phyloP scores from a whole-genome alignment of 192 early-diverging fungal genomes.

The Chytriomyces sp. region DNA sequence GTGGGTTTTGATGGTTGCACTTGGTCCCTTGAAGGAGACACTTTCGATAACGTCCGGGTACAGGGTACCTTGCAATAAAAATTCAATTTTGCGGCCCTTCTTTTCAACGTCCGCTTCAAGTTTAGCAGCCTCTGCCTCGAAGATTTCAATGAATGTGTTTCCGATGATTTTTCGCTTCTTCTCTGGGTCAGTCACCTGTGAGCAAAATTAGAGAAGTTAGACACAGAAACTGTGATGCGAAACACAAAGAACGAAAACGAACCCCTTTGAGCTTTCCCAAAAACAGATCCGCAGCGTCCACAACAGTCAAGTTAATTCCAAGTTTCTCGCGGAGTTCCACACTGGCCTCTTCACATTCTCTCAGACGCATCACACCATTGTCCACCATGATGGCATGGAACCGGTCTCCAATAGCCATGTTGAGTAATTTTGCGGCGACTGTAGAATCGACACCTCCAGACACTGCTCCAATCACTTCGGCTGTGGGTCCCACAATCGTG shows the following conservation, averaged over 20 bases:
- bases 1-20: conserved; percentile 98
- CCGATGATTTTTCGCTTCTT: conserved; percentile 98
- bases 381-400: conserved; percentile 99
- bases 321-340: conserved; percentile 84
- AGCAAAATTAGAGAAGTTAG: background rate
- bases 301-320: conserved; percentile 94
- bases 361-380: conserved; percentile 98
- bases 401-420: conserved; percentile 95
- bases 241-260: background rate
- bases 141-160: conserved; percentile 77
- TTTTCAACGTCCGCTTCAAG: conserved; percentile 82
- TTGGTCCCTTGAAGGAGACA: conserved; percentile 98
- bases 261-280: conserved; percentile 50
- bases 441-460: conserved; percentile 96
- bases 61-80: conserved; percentile 94
- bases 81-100: conserved; percentile 82
- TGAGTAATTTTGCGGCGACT: conserved; percentile 96
- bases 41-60: conserved; percentile 99
- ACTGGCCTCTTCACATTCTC: conserved; percentile 89
- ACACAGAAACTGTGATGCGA: background rate
- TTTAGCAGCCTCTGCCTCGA: conserved; percentile 61
- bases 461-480: conserved; percentile 96
- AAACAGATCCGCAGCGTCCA: conserved; percentile 75
- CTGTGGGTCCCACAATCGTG: conserved; percentile 84
- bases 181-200: conserved; percentile 81